Base-by-base conservation (phyloP, 495 filamentous ascomycete species). In the Aspergillus affinis region DNA sequence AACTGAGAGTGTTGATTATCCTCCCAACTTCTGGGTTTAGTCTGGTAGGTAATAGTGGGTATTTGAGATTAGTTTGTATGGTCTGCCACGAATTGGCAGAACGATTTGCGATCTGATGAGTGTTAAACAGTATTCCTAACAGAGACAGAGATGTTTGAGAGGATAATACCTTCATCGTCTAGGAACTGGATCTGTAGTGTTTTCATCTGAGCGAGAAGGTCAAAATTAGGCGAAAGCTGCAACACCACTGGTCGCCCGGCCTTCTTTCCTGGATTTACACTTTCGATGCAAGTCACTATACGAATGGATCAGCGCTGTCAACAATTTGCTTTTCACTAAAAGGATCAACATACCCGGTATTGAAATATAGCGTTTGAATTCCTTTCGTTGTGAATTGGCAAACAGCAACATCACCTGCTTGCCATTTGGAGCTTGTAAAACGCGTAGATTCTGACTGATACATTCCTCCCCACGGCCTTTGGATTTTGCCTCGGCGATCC, bases 391-490 rank as follows among this genome's bases (percentile, higher is more conserved):
- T 0, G 78, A 79, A 62, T 81, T 81, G 4, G 78, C 75, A 55
- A 81, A 81, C 54, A 71, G 78, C 0, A 79, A 51, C 55, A 81
- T 68, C 2, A 77, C 73, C 2, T 69, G 67, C 56, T 69, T 73
- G 23, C 70, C 72, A 30, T 77, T 76, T 0, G 65, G 59, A 3
- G 71, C 73, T 3, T 72, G 73, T 6, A 81, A 65, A 17, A 79
- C 72, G 12, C 78, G 75, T 7, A 81, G 58, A 57, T 81, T 81
- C 62, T 81, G 78, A 55, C 75, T 78, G 65, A 81, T 78, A 49
- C 78, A 81, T 64, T 81, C 78, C 51, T 81, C 78, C 4, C 78
- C 77, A 13, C 77, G 73, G 7, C 78, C 77, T 55, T 78, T 81
- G 50, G 76, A 79, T 50, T 77, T 78, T 52, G 73, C 76, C 50